Percentiles rank a stretch among this genome's conserved stretches.
Conservation (phyloP, 2,329 filamentous ascomycete species). For the Colletotrichum sp. region DNA sequence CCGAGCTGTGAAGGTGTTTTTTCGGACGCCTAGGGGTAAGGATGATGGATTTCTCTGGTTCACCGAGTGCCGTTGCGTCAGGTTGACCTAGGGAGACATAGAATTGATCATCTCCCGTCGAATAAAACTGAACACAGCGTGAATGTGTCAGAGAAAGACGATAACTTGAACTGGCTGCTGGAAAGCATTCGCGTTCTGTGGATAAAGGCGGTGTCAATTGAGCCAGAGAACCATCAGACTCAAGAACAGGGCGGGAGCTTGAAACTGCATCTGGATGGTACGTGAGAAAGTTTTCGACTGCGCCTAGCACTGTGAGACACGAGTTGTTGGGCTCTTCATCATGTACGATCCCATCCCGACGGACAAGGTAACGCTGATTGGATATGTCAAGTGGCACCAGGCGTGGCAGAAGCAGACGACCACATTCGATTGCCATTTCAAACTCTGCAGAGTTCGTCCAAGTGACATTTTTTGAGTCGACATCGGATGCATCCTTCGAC, state of each 20-base stretch:
- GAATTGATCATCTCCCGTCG: background rate
- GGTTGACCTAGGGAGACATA: background rate
- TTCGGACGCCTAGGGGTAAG: background rate
- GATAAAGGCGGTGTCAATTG: background rate
- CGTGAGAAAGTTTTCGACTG: background rate
- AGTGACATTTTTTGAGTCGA: no score
- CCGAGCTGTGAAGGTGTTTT: background rate
- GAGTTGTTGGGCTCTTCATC: background rate
- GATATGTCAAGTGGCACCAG: background rate
- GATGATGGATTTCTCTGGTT: background rate
- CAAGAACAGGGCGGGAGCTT: background rate
- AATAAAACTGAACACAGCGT: background rate
- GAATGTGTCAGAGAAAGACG: background rate
- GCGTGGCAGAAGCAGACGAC: background rate
- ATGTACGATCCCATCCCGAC: background rate
- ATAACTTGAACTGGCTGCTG: background rate
- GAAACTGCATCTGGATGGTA: background rate
- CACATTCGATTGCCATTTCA: background rate
- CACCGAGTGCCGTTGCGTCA: background rate
- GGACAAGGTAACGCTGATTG: background rate
- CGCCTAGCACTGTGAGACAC: background rate
- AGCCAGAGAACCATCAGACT: background rate
- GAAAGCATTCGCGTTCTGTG: background rate
- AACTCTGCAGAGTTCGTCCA: background rate
- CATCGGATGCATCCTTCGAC: background rate